These are phyloP conservation scores for Scleromitrula shiraiana DNA, from an alignment of 2,329 filamentous ascomycete genomes.

Conservation along the genomic window DNA sequence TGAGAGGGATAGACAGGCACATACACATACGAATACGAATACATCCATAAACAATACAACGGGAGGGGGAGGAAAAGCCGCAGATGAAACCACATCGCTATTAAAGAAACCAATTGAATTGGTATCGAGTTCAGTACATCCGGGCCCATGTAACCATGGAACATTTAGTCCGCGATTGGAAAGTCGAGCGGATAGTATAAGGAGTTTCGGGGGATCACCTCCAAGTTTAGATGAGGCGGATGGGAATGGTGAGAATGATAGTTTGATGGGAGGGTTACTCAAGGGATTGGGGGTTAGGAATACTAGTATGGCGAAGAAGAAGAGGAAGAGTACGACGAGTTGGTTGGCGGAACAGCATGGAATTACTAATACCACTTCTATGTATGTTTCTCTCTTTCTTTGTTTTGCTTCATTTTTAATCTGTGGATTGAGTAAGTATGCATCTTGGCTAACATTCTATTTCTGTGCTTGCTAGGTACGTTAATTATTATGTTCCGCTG, in stretches of 20 bases:
- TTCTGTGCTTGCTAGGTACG: constrained; percentile 51
- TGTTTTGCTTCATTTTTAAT: background rate
- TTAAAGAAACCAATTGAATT: constrained; percentile 34
- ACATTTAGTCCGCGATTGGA: constrained; percentile 64
- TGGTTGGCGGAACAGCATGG: constrained; percentile 66
- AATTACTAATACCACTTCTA: constrained; percentile 61
- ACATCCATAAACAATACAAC: too few relatives aligned
- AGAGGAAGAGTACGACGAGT: constrained; percentile 65
- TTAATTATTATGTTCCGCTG: constrained; percentile 88
- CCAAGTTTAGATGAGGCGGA: constrained; percentile 9
- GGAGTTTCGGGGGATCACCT: constrained; percentile 20
- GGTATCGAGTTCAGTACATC: constrained; percentile 19
- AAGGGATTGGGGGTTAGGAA: constrained; percentile 20
- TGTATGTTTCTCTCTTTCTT: constrained; percentile 45
- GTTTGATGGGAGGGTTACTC: constrained; percentile 20
- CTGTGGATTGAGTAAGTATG: too few relatives aligned
- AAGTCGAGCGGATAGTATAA: constrained; percentile 23
- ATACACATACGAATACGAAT: constrained; percentile 7
- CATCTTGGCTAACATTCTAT: constrained; percentile 2
- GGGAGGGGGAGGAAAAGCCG: constrained; percentile 11
- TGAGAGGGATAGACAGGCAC: constrained; percentile 8
- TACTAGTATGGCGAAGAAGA: constrained; percentile 29
- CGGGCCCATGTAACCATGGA: constrained; percentile 57
- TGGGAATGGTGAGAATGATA: constrained; percentile 13
- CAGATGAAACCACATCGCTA: constrained; percentile 45